phyloP scores from a whole-genome alignment of 2,329 filamentous ascomycete genomes.

The Xylariales sp. region DNA sequence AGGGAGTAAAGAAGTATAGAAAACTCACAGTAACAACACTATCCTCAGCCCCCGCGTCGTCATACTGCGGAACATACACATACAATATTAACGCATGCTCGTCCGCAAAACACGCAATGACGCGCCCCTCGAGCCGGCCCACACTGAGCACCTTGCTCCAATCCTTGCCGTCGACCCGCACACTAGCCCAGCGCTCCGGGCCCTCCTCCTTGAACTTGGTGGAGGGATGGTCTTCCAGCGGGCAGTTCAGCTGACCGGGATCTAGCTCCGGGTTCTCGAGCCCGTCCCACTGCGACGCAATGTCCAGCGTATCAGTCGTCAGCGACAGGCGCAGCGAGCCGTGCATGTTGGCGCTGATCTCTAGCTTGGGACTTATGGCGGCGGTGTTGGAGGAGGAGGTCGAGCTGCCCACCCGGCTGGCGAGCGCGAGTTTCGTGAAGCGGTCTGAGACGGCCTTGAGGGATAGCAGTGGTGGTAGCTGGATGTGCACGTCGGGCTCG shows the following conservation, averaged over 20 bases:
- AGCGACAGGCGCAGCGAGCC: constrained; percentile 77
- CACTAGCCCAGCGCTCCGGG: constrained; percentile 80
- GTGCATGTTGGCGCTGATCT: constrained; percentile 92
- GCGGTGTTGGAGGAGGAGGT: constrained; percentile 18
- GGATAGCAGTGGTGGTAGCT: constrained; percentile 79
- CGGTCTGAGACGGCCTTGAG: constrained; percentile 92
- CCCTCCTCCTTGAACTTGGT: constrained; percentile 72
- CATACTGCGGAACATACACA: constrained; percentile 71
- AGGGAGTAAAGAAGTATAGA: not conserved
- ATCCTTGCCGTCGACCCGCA: constrained; percentile 87
- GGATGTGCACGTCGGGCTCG: constrained; percentile 91
- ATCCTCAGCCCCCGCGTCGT: constrained; percentile 61
- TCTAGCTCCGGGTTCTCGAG: constrained; percentile 86
- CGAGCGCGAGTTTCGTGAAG: constrained; percentile 78
- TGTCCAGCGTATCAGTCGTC: constrained; percentile 76
- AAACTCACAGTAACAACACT: constrained; percentile 68
- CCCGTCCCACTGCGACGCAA: constrained; percentile 79
- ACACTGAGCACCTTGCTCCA: constrained; percentile 95
- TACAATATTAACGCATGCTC: constrained; percentile 79
- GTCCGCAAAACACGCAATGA: constrained; percentile 86
- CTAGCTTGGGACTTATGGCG: constrained; percentile 63
- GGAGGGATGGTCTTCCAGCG: constrained; percentile 75
- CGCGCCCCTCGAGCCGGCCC: constrained; percentile 79
- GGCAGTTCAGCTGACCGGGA: constrained; percentile 65
- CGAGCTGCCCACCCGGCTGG: constrained; percentile 24